Evolutionary conservation across 768 basidiomycete species (phyloP), one percentile per base, ranked within the genome.

Genomic region (Suillus alpinus): DNA sequence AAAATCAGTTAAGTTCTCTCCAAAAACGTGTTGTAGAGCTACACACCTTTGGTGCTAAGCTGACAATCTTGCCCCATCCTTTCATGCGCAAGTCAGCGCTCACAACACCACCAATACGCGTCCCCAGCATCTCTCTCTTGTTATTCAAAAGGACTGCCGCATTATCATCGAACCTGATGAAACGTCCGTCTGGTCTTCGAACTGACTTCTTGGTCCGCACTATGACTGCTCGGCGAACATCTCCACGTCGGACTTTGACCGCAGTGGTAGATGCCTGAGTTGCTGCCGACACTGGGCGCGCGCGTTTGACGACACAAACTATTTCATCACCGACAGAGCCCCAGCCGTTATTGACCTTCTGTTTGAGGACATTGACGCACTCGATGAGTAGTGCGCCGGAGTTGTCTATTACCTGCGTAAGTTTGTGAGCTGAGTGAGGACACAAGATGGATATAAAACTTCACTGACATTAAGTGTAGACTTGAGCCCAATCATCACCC

Each of bases 111-210:
- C 91, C 91, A 58, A 98, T 94, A 69, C 96, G 86, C 55, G 95
- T 97, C 20, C 95, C 95, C 61, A 98, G 71, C 91, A 98, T 93
- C 76, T 96, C 94, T 59, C 88, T 84, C 79, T 98, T 98, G 80
- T 93, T 93, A 75, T 98, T 98, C 60, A 98, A 74, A 39, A 98
- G 76, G 6, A 98, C 94, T 9, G 87, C 94, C 0, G 96, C 96
- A 69, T 98, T 98, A 81, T 98, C 96, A 76, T 98, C 96, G 75
- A 98, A 98, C 49, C 91, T 81, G 64, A 98, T 80, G 67, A 85
- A 80, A 32, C 93, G 83, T 14, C 96, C 96, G 75, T 98, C 96
- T 23, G 94, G 88, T 70, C 96, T 80, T 44, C 86, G 83, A 5
- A 94, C 89, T 26, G 86, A 74, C 75, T 97, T 96, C 68, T 86